Percentiles rank a stretch among this genome's conserved stretches.
These are phyloP conservation scores for Hebeloma cylindrosporum DNA, from an alignment of 768 basidiomycete genomes.

Conservation along the genomic window DNA sequence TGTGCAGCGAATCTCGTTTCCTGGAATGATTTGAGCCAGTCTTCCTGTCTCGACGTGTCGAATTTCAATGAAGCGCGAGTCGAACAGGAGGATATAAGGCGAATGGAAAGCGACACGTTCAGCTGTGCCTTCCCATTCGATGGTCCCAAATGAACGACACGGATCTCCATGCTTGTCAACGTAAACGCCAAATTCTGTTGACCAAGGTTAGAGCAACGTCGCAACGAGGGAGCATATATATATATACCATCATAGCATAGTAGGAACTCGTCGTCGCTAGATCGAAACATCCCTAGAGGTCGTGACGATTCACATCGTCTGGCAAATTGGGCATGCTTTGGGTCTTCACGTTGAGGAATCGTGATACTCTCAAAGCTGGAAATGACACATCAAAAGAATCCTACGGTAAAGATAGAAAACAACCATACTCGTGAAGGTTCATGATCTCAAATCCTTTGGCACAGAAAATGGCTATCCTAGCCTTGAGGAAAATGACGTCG, in stretches of 20 bases:
- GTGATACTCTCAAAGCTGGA: constrained; percentile 83
- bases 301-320: constrained; percentile 86
- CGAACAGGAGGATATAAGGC: constrained; percentile 89
- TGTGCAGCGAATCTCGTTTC: constrained; percentile 80
- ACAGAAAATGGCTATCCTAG: constrained; percentile 90
- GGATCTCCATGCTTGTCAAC: constrained; percentile 94
- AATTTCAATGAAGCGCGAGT: constrained; percentile 90
- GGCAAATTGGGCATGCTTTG: constrained; percentile 64
- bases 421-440: constrained; percentile 84
- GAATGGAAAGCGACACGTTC: constrained; percentile 90
- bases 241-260: constrained; percentile 89
- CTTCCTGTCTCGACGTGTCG: constrained; percentile 82
- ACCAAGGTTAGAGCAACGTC: constrained; percentile 4
- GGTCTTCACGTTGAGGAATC: constrained; percentile 78
- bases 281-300: constrained; percentile 93
- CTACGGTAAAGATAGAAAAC: not conserved
- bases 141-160: constrained; percentile 66
- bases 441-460: constrained; percentile 97
- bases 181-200: constrained; percentile 86
- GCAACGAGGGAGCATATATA: not conserved
- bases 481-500: constrained; percentile 90
- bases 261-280: constrained; percentile 88
- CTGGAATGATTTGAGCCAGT: constrained; percentile 82
- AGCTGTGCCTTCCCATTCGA: constrained; percentile 95
- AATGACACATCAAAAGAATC: not conserved